Evolutionary conservation across 2,329 filamentous ascomycete species (phyloP).

Genomic region (Lasiodiplodia theobromae): DNA sequence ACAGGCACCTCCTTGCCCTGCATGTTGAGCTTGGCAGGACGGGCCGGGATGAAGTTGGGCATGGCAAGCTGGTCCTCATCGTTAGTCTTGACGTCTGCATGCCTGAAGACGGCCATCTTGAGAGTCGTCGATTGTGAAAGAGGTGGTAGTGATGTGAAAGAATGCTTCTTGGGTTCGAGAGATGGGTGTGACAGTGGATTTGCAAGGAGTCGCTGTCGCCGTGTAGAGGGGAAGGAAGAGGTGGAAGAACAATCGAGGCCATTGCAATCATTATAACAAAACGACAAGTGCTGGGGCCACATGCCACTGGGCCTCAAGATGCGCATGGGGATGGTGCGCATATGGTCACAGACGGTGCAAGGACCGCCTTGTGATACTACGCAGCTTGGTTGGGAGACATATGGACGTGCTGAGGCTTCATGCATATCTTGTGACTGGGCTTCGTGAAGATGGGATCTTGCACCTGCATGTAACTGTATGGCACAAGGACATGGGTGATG

Average conservation of each 20-base stretch:
- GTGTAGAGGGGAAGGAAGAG: neutral
- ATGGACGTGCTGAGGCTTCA: neutral
- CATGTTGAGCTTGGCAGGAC: constrained; percentile 47
- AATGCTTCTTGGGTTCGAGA: neutral
- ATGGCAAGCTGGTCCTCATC: constrained; percentile 35
- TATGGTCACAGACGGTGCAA: neutral
- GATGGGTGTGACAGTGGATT: neutral
- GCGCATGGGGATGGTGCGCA: neutral
- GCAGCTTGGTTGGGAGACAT: neutral
- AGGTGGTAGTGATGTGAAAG: neutral
- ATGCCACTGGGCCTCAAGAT: neutral
- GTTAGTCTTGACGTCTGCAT: neutral
- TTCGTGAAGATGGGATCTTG: neutral
- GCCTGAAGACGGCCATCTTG: neutral
- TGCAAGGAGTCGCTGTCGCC: neutral
- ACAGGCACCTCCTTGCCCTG: constrained; percentile 50
- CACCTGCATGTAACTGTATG: constrained; percentile 8
- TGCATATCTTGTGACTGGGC: neutral
- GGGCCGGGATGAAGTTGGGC: constrained; percentile 41
- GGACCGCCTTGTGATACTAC: neutral
- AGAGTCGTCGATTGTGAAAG: neutral
- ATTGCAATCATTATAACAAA: neutral
- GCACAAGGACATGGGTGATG: neutral
- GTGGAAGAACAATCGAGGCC: neutral
- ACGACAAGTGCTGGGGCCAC: neutral